Base-by-base conservation (phyloP, 2,329 filamentous ascomycete genomes). In the Neopestalotiopsis clavispora region DNA sequence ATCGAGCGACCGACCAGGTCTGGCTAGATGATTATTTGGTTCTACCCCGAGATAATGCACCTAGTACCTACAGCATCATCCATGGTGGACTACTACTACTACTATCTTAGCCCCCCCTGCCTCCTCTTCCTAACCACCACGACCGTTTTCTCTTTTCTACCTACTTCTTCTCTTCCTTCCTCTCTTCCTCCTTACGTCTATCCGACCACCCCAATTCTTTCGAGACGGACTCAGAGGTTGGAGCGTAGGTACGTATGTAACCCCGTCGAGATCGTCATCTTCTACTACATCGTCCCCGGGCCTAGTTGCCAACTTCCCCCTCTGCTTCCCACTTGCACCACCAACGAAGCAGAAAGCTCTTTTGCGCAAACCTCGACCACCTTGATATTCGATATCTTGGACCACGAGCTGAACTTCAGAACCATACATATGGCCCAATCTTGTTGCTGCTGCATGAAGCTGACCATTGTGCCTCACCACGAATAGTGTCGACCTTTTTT, bases 201-300 rank as follows among this genome's bases (percentile, higher is more conserved):
- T 72, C 77, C 75, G 78, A 78, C 79, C 78, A 79, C 77, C 73
- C 74, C 75, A 76, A 78, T 80, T 72, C 72, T 73, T 71, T 70
- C 68, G 69, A 72, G 70, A 75, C 72, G 56, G 69, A 70, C 72
- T 71, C 68, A 71, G 72, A 77, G 77, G 75, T 73, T 73, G 68
- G 75, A 78, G 72, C 72, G 71, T 76, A 78, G 78, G 75, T 79
- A 79, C 74, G 78, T 77, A 4, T 70, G 73, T 69, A 67, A 73
- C 7, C 45, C 45, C 45, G 45, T 23, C 69, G 69, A 73, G 57
- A 70, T 70, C 66, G 70, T 68, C 73, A 68, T 70, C 72, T 69
- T 65, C 62, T 68, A 71, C 67, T 71, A 60, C 32, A 38, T 10
- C 58, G 28, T 17, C n/a, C 49, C 17, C 14, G 49, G 49, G 49